phyloP scores from a whole-genome alignment of 345 rosid species.

The Linum tenue region DNA sequence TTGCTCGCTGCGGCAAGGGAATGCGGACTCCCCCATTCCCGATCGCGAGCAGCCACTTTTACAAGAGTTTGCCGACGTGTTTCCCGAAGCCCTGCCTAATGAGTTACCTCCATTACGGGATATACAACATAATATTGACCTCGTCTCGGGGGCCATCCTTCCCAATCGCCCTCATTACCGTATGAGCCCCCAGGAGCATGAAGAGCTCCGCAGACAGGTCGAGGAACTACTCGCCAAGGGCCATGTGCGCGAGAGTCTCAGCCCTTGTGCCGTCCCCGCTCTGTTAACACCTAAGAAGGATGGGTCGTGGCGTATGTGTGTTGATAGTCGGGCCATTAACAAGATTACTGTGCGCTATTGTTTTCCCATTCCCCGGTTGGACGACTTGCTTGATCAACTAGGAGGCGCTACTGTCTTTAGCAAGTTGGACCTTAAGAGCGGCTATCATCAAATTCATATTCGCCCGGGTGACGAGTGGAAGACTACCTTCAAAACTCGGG shows the following conservation, averaged over 20 bases:
- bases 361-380: conserved; percentile 2
- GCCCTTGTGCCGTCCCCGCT: background rate
- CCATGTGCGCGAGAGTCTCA: background rate
- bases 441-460: too few relatives aligned
- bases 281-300: background rate
- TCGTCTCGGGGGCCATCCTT: too few relatives aligned
- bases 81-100: background rate
- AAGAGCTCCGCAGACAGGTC: background rate
- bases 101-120: too few relatives aligned
- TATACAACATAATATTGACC: too few relatives aligned
- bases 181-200: background rate
- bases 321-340: background rate
- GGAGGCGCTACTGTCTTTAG: background rate
- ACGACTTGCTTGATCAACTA: conserved; percentile 1
- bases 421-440: background rate
- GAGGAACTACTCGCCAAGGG: conserved; percentile 5
- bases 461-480: too few relatives aligned
- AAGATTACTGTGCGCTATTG: background rate
- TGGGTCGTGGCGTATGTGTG: background rate
- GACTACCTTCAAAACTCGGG: too few relatives aligned
- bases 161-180: too few relatives aligned
- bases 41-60: background rate
- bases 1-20: background rate
- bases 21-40: background rate
- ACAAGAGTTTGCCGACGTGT: background rate